Base-by-base conservation (phyloP, 306 rosid genomes). In the Amphicarpaea edgeworthii region DNA sequence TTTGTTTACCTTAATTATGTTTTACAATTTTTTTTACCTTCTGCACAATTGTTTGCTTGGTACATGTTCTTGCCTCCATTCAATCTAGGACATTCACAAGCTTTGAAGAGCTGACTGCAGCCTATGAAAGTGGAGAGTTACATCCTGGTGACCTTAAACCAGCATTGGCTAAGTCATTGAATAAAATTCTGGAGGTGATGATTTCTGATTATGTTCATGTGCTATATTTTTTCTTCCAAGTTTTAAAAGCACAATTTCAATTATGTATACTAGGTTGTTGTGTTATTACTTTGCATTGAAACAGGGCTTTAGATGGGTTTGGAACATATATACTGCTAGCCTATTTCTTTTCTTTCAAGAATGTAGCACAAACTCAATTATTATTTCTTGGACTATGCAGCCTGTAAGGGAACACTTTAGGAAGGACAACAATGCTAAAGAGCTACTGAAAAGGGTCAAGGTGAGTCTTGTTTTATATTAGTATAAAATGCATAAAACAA, bases 111-210 rank as follows among this genome's bases (percentile, higher is more conserved):
- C 81, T 94, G 75, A 20, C 65, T 72, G 88, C 81, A 2, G 89
- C 83, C 79, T 92, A 86, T 75, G 90, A 53, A 83, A 84, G 85
- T 16, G 97, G 95, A 60, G 82, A 69, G 61, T 81, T 90, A 28
- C 97, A 91, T 85, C 98, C 92, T 28, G 91, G 77, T 40, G 97
- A 94, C 73, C 92, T 89, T 12, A 92, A 92, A 83, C 90, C 88
- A 21, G 89, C 96, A 49, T 74, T 94, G 78, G 63, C 95, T 7
- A 90, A 90, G 86, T 85, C 93, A 12, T 77, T 94, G 87, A 94
- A 90, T 64, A 87, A 75, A 76, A 92, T 90, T 77, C 83, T 94
- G 17, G 93, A 90, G 95, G 97, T 92, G 70, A 41, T 72, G 17
- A 83, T 75, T 80, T 55, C 57, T 8, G 47, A 67, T 43, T 43